Conservation (phyloP, 148 eudicot species). For the Salicornia ramosissima region DNA sequence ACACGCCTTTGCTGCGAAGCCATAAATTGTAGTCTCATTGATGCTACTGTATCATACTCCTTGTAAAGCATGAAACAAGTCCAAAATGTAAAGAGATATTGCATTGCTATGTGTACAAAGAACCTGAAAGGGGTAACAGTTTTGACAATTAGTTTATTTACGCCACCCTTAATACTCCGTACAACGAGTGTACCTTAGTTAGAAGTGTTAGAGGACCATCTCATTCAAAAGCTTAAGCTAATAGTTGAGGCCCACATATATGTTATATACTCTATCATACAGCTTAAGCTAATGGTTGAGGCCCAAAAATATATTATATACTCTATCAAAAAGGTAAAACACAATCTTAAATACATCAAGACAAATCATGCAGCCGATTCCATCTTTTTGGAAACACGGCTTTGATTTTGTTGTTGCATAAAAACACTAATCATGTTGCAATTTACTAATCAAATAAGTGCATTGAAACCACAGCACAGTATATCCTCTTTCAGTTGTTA, state of each 20-base stretch:
- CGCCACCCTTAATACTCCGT: neutral
- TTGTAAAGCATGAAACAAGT: constrained; percentile 86
- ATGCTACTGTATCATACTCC: constrained; percentile 72
- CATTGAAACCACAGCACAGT: neutral
- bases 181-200: no score
- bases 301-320: no score
- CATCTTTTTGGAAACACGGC: no score
- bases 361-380: neutral
- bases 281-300: no score
- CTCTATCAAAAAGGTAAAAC: no score
- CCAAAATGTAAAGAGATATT: constrained; percentile 92
- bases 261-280: no score
- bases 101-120: constrained; percentile 72
- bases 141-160: neutral
- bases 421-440: neutral
- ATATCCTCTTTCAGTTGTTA: neutral
- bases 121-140: constrained; percentile 49
- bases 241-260: no score
- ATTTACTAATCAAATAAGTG: neutral
- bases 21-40: constrained; percentile 74
- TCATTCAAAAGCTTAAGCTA: no score
- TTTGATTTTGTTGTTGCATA: no score
- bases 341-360: neutral
- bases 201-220: no score
- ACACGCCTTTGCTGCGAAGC: constrained; percentile 72